Evolutionary conservation across 768 basidiomycete genomes (phyloP).

Genomic region (Lactarius sp.): DNA sequence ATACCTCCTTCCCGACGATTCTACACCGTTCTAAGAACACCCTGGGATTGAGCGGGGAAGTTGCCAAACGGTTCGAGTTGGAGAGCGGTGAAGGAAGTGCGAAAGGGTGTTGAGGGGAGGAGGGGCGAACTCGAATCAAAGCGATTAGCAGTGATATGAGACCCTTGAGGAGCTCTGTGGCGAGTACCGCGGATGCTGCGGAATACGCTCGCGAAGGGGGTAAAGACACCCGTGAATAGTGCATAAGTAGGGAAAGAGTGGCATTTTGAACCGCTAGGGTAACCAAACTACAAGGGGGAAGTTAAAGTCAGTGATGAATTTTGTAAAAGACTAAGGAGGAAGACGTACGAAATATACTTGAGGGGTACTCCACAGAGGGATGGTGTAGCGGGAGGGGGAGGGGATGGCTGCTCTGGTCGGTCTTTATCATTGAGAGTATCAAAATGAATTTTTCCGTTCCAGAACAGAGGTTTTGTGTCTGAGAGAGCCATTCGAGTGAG

Average conservation of each 20-base stretch:
- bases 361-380: conserved; percentile 64
- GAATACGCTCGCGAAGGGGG: conserved; percentile 77
- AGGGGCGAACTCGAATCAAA: conserved; percentile 52
- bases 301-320: not conserved
- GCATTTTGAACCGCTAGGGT: conserved; percentile 94
- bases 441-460: conserved; percentile 21
- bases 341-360: conserved; percentile 74
- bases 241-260: conserved; percentile 87
- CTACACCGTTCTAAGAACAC: conserved; percentile 45
- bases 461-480: conserved; percentile 18
- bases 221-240: conserved; percentile 85
- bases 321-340: not conserved
- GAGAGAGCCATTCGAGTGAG: conserved; percentile 14
- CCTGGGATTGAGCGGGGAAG: conserved; percentile 35
- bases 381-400: conserved; percentile 41
- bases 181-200: conserved; percentile 88
- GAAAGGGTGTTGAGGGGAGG: conserved; percentile 31
- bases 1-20: conserved; percentile 61
- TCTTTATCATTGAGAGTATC: conserved; percentile 7
- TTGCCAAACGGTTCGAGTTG: conserved; percentile 30
- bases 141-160: conserved; percentile 83
- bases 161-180: conserved; percentile 93
- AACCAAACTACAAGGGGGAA: conserved; percentile 48
- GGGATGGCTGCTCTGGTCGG: conserved; percentile 26
- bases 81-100: conserved; percentile 23